Conservation (phyloP, 192 early-diverging fungal species). For the Linnemannia exigua region DNA sequence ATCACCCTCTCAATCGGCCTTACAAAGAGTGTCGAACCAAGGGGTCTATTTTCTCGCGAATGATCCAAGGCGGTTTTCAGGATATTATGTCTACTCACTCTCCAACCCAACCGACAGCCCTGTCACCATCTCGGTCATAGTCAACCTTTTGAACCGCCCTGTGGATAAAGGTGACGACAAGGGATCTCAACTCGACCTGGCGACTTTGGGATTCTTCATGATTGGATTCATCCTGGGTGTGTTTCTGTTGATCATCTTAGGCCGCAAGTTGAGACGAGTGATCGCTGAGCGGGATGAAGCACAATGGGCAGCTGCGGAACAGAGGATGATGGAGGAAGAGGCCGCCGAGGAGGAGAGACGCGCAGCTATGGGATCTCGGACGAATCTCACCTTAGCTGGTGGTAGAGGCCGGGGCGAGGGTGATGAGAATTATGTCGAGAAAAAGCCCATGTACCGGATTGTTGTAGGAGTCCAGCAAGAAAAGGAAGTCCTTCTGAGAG, state of each 20-base stretch:
- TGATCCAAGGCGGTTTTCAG: constrained; percentile 53
- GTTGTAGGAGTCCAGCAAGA: constrained; percentile 30
- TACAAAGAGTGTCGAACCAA: background rate
- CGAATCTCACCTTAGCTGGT: background rate
- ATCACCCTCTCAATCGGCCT: constrained; percentile 29
- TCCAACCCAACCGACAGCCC: constrained; percentile 15
- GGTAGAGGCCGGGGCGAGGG: background rate
- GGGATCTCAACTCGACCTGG: constrained; percentile 25
- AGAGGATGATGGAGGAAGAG: constrained; percentile 33
- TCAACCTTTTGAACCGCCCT: constrained; percentile 7
- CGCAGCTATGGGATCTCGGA: constrained; percentile 17
- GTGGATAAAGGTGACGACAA: too few species aligned
- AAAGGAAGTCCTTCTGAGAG: background rate
- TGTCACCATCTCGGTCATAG: constrained; percentile 23
- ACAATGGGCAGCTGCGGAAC: constrained; percentile 2
- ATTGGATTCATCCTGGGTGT: constrained; percentile 34
- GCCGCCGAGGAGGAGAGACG: constrained; percentile 35
- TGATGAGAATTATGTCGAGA: constrained; percentile 9
- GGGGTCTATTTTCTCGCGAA: constrained; percentile 16
- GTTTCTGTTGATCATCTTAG: constrained; percentile 11
- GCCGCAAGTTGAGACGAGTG: constrained; percentile 19
- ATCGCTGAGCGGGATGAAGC: constrained; percentile 17
- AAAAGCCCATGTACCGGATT: constrained; percentile 42
- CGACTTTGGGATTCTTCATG: constrained; percentile 41
- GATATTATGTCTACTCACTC: constrained; percentile 52